A percentile compares a stretch with the other conserved stretches of the same genome.
Evolutionary conservation across 495 filamentous ascomycete species (phyloP).

Genomic region (Xylaria flabelliformis): DNA sequence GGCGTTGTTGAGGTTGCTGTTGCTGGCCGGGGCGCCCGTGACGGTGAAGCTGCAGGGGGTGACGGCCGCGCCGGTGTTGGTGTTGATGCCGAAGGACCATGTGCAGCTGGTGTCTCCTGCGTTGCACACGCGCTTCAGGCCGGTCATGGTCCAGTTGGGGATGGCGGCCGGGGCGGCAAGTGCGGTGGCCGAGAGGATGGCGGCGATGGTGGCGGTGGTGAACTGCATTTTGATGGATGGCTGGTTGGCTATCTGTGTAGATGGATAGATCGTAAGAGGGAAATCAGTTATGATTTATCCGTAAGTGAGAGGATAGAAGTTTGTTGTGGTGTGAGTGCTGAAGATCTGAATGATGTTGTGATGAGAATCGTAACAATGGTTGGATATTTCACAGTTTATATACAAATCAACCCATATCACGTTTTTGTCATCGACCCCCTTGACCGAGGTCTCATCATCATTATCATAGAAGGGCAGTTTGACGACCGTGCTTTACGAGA

Average conservation of each 20-base stretch:
- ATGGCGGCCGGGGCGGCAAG: constrained; percentile 43
- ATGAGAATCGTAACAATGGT: neutral
- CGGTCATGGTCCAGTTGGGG: constrained; percentile 47
- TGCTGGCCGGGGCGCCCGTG: constrained; percentile 42
- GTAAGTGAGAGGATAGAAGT: neutral
- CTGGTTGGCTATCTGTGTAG: constrained; percentile 27
- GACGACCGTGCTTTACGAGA: neutral
- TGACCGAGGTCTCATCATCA: neutral
- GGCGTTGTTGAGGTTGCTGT: constrained; percentile 39
- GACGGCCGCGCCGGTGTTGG: constrained; percentile 34
- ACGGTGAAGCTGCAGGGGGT: constrained; percentile 45
- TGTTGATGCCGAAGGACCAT: constrained; percentile 53
- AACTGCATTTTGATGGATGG: constrained; percentile 50
- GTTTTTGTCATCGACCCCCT: constrained; percentile 9
- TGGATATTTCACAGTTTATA: constrained; percentile 17
- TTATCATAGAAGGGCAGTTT: neutral
- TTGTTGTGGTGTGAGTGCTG: constrained; percentile 1
- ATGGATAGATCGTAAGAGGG: constrained; percentile 19
- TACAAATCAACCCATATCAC: neutral
- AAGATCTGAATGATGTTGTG: constrained; percentile 19
- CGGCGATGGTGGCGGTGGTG: constrained; percentile 43
- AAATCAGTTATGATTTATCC: neutral
- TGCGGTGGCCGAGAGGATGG: constrained; percentile 43
- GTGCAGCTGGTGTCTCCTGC: constrained; percentile 47
- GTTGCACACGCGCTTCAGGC: constrained; percentile 53